phyloP scores from a whole-genome alignment of 2,329 filamentous ascomycete genomes.

The Aurifilum marmelostoma region DNA sequence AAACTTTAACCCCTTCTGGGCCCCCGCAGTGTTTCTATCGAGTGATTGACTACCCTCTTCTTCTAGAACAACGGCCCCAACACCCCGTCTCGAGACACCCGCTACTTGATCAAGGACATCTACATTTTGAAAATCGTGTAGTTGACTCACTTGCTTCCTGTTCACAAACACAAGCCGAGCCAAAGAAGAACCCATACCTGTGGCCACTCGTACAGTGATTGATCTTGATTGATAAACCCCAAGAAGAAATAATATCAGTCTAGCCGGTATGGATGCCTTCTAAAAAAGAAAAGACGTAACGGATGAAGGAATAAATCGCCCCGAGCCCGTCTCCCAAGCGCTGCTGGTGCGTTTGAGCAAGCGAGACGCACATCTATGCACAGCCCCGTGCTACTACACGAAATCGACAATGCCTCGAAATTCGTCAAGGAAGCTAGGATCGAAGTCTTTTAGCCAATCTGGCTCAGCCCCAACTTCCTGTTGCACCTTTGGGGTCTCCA shows the following conservation, averaged over 20 bases:
- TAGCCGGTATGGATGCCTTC: background rate
- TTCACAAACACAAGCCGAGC: background rate
- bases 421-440: conserved; percentile 17
- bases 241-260: background rate
- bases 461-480: background rate
- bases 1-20: too few species aligned
- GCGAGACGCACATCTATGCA: background rate
- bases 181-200: background rate
- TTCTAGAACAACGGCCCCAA: background rate
- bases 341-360: background rate
- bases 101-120: background rate
- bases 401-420: conserved; percentile 26
- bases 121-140: background rate
- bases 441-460: conserved; percentile 23
- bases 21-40: background rate
- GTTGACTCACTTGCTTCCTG: background rate
- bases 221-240: too few species aligned
- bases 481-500: background rate
- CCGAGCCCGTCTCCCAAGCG: background rate
- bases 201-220: background rate
- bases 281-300: background rate
- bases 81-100: background rate
- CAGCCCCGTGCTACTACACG: conserved; percentile 9
- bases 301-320: background rate
- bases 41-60: background rate